These are phyloP conservation scores for Macrolepiota dolichaula DNA, from an alignment of 768 basidiomycete genomes.

Conservation along the genomic window DNA sequence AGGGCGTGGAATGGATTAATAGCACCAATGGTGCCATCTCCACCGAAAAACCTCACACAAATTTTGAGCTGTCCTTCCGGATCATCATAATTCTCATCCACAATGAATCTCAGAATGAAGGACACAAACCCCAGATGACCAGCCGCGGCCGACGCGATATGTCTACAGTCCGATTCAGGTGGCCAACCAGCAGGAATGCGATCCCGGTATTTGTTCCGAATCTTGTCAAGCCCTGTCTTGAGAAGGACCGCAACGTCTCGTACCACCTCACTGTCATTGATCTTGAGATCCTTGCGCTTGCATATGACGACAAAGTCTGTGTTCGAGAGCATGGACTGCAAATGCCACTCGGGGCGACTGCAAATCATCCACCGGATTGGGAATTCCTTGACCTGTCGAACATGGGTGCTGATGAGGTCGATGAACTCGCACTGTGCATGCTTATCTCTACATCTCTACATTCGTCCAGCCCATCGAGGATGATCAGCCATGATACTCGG, in stretches of 20 bases:
- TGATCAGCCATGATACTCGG: neutral
- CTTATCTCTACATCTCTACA: neutral
- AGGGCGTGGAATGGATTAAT: neutral
- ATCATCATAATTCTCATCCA: too few species aligned
- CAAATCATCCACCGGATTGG: neutral
- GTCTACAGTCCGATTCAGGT: neutral
- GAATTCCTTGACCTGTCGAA: neutral
- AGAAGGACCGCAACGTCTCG: neutral
- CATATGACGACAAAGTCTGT: neutral
- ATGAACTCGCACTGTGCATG: neutral
- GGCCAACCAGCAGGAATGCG: neutral
- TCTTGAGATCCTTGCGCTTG: neutral
- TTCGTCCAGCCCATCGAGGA: too few species aligned
- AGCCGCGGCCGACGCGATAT: neutral
- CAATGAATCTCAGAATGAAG: neutral
- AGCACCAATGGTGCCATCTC: neutral
- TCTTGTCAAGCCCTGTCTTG: too few species aligned
- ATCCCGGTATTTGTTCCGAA: neutral
- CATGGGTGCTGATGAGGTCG: too few species aligned
- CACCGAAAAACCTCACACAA: neutral
- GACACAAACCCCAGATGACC: conserved; percentile 3
- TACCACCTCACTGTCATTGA: neutral
- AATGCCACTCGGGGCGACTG: conserved; percentile 3
- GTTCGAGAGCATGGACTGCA: neutral
- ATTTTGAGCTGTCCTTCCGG: too few species aligned